These are phyloP conservation scores for Bombardia bombarda DNA, from an alignment of 495 filamentous ascomycete species.

Conservation along the genomic window DNA sequence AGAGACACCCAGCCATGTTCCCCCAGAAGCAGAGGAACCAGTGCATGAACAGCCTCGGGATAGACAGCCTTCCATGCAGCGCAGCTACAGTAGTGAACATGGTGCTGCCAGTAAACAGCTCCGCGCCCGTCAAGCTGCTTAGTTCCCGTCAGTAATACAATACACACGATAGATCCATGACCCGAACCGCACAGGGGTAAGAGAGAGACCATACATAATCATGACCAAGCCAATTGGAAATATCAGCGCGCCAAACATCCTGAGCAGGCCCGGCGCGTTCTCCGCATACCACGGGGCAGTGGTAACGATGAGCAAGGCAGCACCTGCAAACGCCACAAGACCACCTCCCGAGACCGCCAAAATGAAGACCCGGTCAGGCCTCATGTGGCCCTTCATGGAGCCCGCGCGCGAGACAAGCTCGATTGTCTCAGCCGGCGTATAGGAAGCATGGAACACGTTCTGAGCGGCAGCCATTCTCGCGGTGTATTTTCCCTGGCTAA, in stretches of 20 bases:
- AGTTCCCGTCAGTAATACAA: background rate
- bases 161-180: no score
- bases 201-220: slow-evolving; percentile 31
- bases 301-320: slow-evolving; percentile 43
- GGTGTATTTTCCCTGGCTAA: background rate
- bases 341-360: slow-evolving; percentile 46
- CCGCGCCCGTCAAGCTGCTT: slow-evolving; percentile 41
- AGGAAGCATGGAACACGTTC: no score
- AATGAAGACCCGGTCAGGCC: slow-evolving; percentile 46
- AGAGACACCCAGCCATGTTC: slow-evolving; percentile 52
- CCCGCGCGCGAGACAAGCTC: slow-evolving; percentile 40
- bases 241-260: slow-evolving; percentile 45
- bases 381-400: slow-evolving; percentile 43
- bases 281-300: slow-evolving; percentile 52
- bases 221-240: slow-evolving; percentile 53
- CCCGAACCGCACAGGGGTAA: background rate
- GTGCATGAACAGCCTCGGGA: slow-evolving; percentile 42
- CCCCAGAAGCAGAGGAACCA: slow-evolving; percentile 53
- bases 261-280: slow-evolving; percentile 52
- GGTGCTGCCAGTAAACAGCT: slow-evolving; percentile 52
- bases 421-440: slow-evolving; percentile 38
- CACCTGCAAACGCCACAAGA: slow-evolving; percentile 46
- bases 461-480: background rate
- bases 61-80: slow-evolving; percentile 42
- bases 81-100: slow-evolving; percentile 52